Percentiles rank a stretch among this genome's conserved stretches.
Conservation (phyloP, 192 early-diverging fungal genomes). For the Haplosporangium gracile region DNA sequence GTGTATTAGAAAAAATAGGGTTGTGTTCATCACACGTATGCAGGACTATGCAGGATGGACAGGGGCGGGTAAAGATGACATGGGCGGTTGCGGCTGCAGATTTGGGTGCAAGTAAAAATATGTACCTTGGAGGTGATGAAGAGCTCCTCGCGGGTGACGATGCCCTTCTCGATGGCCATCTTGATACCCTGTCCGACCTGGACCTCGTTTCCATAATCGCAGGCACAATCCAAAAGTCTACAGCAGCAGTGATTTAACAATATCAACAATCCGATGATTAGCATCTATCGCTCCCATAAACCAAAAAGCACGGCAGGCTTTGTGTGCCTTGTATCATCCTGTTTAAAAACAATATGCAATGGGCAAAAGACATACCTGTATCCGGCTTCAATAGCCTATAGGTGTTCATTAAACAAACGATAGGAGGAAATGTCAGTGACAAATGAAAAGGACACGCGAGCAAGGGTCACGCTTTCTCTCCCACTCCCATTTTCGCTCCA, state of each 20-base stretch:
- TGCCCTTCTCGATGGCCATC: constrained; percentile 61
- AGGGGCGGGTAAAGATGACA: not conserved
- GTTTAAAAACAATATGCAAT: not conserved
- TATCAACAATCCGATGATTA: not conserved
- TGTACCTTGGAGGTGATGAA: constrained; percentile 70
- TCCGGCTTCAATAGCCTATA: constrained; percentile 45
- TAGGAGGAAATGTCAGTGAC: not conserved
- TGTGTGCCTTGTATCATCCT: too few species aligned
- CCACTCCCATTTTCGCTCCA: too few species aligned
- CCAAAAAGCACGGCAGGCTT: too few species aligned
- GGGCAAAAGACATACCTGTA: constrained; percentile 28
- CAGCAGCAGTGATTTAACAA: constrained; percentile 27
- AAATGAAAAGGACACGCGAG: not conserved
- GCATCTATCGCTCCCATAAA: not conserved
- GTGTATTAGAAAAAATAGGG: not conserved
- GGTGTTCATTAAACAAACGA: not conserved
- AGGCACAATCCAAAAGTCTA: constrained; percentile 66
- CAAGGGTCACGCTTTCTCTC: not conserved
- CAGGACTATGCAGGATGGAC: not conserved
- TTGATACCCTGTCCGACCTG: constrained; percentile 73
- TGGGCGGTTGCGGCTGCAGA: too few species aligned
- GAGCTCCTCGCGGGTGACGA: constrained; percentile 68
- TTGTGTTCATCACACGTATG: not conserved
- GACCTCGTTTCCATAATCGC: constrained; percentile 74
- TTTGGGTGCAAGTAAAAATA: not conserved